Percentiles rank a stretch among this genome's conserved stretches.
Conservation (phyloP, 352 stramenopile genomes). For the Pythium chondricola region DNA sequence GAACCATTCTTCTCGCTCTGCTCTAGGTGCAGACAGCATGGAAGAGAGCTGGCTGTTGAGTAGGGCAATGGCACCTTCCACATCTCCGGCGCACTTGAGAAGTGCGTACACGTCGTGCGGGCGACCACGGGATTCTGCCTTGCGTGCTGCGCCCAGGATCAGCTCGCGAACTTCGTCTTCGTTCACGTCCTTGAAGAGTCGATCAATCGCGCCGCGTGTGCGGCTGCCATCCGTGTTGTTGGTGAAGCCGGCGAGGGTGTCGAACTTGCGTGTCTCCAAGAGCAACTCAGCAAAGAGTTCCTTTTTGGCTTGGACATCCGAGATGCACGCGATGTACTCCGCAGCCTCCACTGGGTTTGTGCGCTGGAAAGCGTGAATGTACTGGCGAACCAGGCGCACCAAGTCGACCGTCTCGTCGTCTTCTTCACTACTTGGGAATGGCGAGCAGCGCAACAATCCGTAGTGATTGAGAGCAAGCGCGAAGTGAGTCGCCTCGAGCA, state of each 20-base stretch:
- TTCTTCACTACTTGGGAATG: slow-evolving; percentile 50
- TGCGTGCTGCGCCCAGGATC: slow-evolving; percentile 62
- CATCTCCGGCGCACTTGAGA: slow-evolving; percentile 72
- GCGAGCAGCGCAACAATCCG: slow-evolving; percentile 51
- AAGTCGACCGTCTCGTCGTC: slow-evolving; percentile 59
- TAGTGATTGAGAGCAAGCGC: slow-evolving; percentile 77
- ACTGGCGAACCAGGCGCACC: slow-evolving; percentile 76
- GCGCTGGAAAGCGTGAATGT: slow-evolving; percentile 78
- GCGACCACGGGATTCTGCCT: slow-evolving; percentile 63
- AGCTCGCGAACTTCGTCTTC: slow-evolving; percentile 76
- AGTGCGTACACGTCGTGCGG: slow-evolving; percentile 71
- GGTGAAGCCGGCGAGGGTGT: slow-evolving; percentile 69
- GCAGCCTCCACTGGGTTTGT: slow-evolving; percentile 69
- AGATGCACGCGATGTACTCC: slow-evolving; percentile 75
- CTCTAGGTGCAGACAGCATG: slow-evolving; percentile 43
- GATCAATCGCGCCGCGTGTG: slow-evolving; percentile 68
- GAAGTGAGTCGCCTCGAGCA: slow-evolving; percentile 79
- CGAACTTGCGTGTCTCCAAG: slow-evolving; percentile 77
- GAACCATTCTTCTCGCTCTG: slow-evolving; percentile 78
- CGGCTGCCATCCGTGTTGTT: slow-evolving; percentile 80
- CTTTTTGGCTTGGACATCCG: slow-evolving; percentile 53
- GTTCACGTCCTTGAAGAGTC: slow-evolving; percentile 59
- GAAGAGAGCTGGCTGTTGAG: slow-evolving; percentile 71
- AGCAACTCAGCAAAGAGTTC: slow-evolving; percentile 67
- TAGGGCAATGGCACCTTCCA: slow-evolving; percentile 63